Percentiles rank a stretch among this genome's conserved stretches.
phyloP scores from a whole-genome alignment of 1,139 yeast genomes.

The Blastobotrys ciferrii region DNA sequence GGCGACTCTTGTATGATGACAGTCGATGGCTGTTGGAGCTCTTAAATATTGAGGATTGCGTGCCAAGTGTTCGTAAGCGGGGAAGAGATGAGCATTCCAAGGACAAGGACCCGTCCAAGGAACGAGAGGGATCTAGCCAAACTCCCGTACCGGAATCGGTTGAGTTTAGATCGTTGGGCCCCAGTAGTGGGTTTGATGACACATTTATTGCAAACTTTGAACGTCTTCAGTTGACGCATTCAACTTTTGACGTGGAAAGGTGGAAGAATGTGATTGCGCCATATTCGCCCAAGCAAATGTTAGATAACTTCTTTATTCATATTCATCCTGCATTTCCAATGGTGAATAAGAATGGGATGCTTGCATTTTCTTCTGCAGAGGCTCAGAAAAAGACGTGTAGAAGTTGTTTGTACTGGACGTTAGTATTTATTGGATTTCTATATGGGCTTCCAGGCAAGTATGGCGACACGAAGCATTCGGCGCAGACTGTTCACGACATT shows the following conservation, averaged over 20 bases:
- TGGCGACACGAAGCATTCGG: slow-evolving; percentile 12
- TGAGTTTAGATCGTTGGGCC: slow-evolving; percentile 19
- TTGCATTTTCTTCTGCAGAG: slow-evolving; percentile 13
- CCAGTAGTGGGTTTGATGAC: slow-evolving; percentile 24
- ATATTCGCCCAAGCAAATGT: slow-evolving; percentile 18
- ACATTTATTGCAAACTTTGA: slow-evolving; percentile 21
- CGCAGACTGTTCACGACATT: slow-evolving; percentile 21
- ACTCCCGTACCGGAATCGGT: background rate
- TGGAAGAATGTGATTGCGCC: slow-evolving; percentile 21
- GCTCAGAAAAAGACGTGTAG: slow-evolving; percentile 15
- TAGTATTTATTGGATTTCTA: slow-evolving; percentile 20
- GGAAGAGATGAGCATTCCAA: background rate
- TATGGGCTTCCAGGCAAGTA: slow-evolving; percentile 14
- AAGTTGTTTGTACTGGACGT: slow-evolving; percentile 22
- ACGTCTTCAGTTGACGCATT: slow-evolving; percentile 18
- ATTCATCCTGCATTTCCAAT: slow-evolving; percentile 23
- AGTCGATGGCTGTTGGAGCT: slow-evolving; percentile 1
- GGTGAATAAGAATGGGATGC: slow-evolving; percentile 20
- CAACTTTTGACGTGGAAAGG: slow-evolving; percentile 19
- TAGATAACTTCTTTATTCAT: slow-evolving; percentile 22
- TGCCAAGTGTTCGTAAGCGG: background rate
- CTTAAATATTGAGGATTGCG: background rate
- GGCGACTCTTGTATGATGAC: background rate
- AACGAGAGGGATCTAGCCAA: background rate
- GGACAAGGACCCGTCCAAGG: background rate